Percentiles rank a stretch among this genome's conserved stretches.
phyloP scores from a whole-genome alignment of 2,329 filamentous ascomycete species.

The Alternaria hordeiaustralica region DNA sequence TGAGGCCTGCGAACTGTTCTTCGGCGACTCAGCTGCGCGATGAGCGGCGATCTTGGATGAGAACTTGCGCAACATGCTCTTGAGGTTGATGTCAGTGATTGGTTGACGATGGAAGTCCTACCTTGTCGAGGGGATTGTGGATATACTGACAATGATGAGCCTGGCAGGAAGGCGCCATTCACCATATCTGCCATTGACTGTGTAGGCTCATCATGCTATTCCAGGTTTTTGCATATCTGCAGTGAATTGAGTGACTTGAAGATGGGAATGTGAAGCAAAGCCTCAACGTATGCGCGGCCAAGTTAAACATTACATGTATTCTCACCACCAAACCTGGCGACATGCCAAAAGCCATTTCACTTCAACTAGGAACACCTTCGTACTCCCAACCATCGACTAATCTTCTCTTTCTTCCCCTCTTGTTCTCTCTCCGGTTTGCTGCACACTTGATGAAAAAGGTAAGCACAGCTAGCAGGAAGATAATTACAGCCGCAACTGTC shows the following conservation, averaged over 20 bases:
- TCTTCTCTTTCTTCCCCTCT: constrained; percentile 57
- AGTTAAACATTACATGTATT: neutral
- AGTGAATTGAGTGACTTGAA: neutral
- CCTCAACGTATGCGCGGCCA: neutral
- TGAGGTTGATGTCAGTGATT: neutral
- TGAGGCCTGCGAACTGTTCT: neutral
- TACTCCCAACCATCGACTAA: constrained; percentile 66
- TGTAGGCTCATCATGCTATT: neutral
- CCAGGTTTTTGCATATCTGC: neutral
- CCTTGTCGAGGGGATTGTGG: neutral
- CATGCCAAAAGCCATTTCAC: neutral
- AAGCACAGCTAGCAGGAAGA: constrained; percentile 65
- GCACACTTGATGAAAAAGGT: constrained; percentile 71
- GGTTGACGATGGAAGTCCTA: neutral
- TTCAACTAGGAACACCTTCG: constrained; percentile 66
- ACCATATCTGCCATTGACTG: neutral
- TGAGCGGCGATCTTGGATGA: neutral
- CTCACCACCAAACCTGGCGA: neutral
- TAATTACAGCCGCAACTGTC: constrained; percentile 67
- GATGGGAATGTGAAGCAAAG: neutral
- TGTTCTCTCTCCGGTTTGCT: constrained; percentile 63
- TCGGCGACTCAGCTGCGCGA: neutral
- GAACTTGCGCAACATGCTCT: neutral
- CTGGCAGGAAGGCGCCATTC: neutral
- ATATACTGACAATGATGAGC: neutral